Evolutionary conservation across 805 yeast genomes (phyloP).

Genomic region (Cyberlindnera galapagoensis): DNA sequence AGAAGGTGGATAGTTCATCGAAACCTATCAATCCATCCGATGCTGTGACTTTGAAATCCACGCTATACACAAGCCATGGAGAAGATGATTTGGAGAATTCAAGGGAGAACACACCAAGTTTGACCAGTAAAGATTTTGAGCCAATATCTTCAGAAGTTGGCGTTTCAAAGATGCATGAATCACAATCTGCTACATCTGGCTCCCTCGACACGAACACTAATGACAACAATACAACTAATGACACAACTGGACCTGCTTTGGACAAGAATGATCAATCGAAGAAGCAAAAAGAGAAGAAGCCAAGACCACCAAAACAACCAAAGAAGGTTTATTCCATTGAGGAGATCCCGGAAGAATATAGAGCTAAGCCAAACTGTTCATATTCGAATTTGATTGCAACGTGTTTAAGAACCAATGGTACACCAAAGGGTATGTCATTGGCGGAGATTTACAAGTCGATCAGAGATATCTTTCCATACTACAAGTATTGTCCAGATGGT

Average conservation of each 20-base stretch:
- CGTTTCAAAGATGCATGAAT: too few species aligned
- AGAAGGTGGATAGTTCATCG: slow-evolving; percentile 23
- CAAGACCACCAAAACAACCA: slow-evolving; percentile 44
- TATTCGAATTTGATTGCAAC: slow-evolving; percentile 77
- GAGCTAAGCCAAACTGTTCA: slow-evolving; percentile 78
- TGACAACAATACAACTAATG: too few species aligned
- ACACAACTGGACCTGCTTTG: not conserved
- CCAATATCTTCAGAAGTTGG: too few species aligned
- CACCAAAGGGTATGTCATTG: slow-evolving; percentile 68
- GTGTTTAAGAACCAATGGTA: slow-evolving; percentile 62
- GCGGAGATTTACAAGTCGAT: slow-evolving; percentile 85
- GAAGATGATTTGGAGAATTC: slow-evolving; percentile 7
- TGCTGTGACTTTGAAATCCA: slow-evolving; percentile 50
- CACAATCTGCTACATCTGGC: too few species aligned
- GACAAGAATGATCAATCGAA: slow-evolving; percentile 22
- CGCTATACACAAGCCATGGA: slow-evolving; percentile 31
- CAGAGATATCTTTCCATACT: slow-evolving; percentile 84
- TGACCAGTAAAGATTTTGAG: slow-evolving; percentile 20
- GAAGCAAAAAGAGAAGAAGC: slow-evolving; percentile 38
- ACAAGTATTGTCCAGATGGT: slow-evolving; percentile 90
- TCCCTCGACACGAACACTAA: too few species aligned
- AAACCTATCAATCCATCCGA: slow-evolving; percentile 54
- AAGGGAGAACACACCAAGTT: slow-evolving; percentile 13
- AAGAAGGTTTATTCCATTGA: slow-evolving; percentile 68
- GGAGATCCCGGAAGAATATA: slow-evolving; percentile 83